Base-by-base conservation (phyloP, 345 rosid species). In the Populus deltoides region DNA sequence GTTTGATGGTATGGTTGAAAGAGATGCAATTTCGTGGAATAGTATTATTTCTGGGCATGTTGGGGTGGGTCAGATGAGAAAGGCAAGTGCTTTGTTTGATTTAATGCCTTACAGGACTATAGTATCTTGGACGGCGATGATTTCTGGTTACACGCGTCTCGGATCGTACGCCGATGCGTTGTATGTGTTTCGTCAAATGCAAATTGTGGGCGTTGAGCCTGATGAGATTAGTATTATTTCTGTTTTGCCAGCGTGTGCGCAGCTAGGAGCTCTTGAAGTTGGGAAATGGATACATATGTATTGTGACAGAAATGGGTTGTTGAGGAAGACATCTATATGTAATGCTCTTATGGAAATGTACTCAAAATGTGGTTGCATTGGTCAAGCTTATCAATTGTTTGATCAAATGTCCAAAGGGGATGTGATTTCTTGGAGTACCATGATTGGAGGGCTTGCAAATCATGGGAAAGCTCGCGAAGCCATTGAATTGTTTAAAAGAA, bases 341-440 rank as follows among this genome's bases (percentile, higher is more conserved):
- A 75, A 75, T 31, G 76, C 71, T 70, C 76, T 75, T 2, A 75
- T 75, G 66, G 83, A 75, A 55, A 71, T 76, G 83, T 66, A 76
- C 7, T 51, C 80, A n/a, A 81, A 81, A 45, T 71, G 80, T 53
- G 76, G 83, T 5, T 75, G 83, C 66, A 20, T 80, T 16, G 79
- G 71, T 38, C 79, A 76, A 66, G 74, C 80, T 71, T 31, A 53
- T 38, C 79, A 71, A 47, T 38, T 65, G 45, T 80, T 70, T 7
- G 72, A 75, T 71, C 63, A 75, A 36, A 80, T 71, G 73, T 43
- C 20, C 17, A 62, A 38, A 11, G 53, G 73, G 20, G 68, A 76
- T 31, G 83, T 75, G 36, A 81, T 81, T 66, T 76, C 80, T 10
- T 76, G 77, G 83, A 72, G 77, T 25, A 45, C 77, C 11, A 81